These are phyloP conservation scores for Fusarium pseudograminearum DNA, from an alignment of 2,329 filamentous ascomycete genomes.

Conservation along the genomic window DNA sequence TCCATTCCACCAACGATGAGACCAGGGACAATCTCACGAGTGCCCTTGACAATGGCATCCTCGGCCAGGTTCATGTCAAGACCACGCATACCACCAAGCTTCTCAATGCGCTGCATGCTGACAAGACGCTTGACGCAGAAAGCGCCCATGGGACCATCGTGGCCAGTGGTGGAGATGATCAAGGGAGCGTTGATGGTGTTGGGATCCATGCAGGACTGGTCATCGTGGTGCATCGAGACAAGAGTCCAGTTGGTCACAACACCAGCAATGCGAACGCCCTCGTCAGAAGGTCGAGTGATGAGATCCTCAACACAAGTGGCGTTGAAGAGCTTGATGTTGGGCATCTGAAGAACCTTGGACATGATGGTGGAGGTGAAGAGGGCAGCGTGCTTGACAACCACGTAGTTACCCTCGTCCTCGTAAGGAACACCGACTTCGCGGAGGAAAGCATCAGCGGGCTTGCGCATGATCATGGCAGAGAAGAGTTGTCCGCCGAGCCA, in stretches of 20 bases:
- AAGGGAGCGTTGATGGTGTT: constrained; percentile 96
- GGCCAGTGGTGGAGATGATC: constrained; percentile 89
- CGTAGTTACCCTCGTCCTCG: constrained; percentile 88
- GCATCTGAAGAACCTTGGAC: constrained; percentile 83
- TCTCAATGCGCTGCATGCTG: constrained; percentile 84
- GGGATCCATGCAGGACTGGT: constrained; percentile 96
- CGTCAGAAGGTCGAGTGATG: constrained; percentile 77
- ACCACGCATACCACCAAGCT: constrained; percentile 91
- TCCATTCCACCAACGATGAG: constrained; percentile 97
- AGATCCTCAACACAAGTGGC: constrained; percentile 92
- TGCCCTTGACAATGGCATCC: constrained; percentile 93
- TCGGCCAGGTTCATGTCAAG: constrained; percentile 93
- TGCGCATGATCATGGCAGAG: constrained; percentile 94
- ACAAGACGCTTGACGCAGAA: constrained; percentile 93
- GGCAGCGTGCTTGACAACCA: constrained; percentile 94
- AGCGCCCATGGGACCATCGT: constrained; percentile 90
- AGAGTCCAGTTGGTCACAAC: constrained; percentile 98
- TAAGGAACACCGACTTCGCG: constrained; percentile 84
- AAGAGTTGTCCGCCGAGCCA: constrained; percentile 97
- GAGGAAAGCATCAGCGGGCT: constrained; percentile 88
- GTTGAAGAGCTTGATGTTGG: constrained; percentile 97
- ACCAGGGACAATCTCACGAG: constrained; percentile 87
- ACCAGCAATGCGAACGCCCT: constrained; percentile 78
- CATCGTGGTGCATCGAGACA: constrained; percentile 86
- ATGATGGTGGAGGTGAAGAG: constrained; percentile 91